These are phyloP conservation scores for Ramichloridium luteum DNA, from an alignment of 2,329 filamentous ascomycete species.

Conservation along the genomic window DNA sequence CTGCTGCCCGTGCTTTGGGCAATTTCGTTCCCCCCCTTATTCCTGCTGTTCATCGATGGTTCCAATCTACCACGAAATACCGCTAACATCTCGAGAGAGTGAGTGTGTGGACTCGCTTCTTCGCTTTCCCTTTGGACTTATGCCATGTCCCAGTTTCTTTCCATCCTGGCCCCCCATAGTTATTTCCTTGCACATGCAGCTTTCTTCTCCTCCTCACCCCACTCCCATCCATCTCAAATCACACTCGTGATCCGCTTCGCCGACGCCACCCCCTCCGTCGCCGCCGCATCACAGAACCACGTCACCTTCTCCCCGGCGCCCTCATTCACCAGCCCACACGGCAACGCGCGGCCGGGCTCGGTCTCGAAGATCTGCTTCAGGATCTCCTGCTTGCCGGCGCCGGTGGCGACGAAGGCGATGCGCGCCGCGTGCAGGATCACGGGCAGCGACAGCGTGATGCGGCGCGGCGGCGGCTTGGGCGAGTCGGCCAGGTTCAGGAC, in stretches of 20 bases:
- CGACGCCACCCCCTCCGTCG: slow-evolving; percentile 74
- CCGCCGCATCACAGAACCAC: slow-evolving; percentile 87
- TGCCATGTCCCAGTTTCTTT: too few relatives aligned
- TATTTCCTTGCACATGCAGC: too few relatives aligned
- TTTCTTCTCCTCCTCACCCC: background rate
- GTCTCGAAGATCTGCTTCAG: slow-evolving; percentile 84
- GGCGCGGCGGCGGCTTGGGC: slow-evolving; percentile 80
- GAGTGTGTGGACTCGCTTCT: too few relatives aligned
- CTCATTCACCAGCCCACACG: slow-evolving; percentile 80
- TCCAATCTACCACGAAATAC: too few relatives aligned
- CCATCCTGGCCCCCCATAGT: too few relatives aligned
- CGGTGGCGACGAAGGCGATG: slow-evolving; percentile 86
- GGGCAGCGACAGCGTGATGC: slow-evolving; percentile 85
- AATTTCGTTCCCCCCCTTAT: too few relatives aligned
- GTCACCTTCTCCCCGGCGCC: slow-evolving; percentile 72
- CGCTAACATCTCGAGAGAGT: too few relatives aligned
- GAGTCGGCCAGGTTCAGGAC: slow-evolving; percentile 85
- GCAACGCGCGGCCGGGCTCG: slow-evolving; percentile 53
- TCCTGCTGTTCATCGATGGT: too few relatives aligned
- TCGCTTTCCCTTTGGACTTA: too few relatives aligned
- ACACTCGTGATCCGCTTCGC: slow-evolving; percentile 57
- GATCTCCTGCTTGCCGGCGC: slow-evolving; percentile 77
- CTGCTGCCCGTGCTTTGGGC: too few relatives aligned
- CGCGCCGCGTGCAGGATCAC: slow-evolving; percentile 78
- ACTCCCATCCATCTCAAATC: slow-evolving; percentile 10